phyloP scores from a whole-genome alignment of 495 filamentous ascomycete species.

The Lepraria neglecta region DNA sequence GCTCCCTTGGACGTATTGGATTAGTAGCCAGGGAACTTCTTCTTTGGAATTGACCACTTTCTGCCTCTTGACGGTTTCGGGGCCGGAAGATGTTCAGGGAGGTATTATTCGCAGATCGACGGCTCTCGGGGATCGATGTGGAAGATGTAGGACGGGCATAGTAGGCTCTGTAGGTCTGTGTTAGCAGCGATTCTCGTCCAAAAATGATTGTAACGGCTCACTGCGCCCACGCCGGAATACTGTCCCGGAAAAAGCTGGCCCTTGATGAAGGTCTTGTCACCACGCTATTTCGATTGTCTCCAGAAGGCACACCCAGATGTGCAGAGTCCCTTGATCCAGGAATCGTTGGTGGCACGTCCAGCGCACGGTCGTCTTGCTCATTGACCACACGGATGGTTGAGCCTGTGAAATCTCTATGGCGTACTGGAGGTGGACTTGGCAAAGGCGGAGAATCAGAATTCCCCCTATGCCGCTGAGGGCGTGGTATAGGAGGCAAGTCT shows the following conservation, averaged over 20 bases:
- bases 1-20: slow-evolving; percentile 20
- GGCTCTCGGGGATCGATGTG: slow-evolving; percentile 14
- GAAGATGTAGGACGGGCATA: slow-evolving; percentile 34
- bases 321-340: slow-evolving; percentile 34
- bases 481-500: slow-evolving; percentile 14
- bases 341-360: slow-evolving; percentile 35
- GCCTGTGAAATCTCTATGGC: slow-evolving; percentile 34
- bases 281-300: slow-evolving; percentile 36
- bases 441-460: not conserved
- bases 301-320: slow-evolving; percentile 36
- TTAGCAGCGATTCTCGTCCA: slow-evolving; percentile 8
- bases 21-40: slow-evolving; percentile 21
- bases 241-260: slow-evolving; percentile 46
- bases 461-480: not conserved
- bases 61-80: slow-evolving; percentile 42
- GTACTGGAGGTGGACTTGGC: slow-evolving; percentile 25
- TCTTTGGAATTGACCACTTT: slow-evolving; percentile 24
- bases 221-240: slow-evolving; percentile 61
- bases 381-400: slow-evolving; percentile 46
- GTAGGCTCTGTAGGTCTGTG: slow-evolving; percentile 31
- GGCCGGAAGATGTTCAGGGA: slow-evolving; percentile 47
- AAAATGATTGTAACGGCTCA: slow-evolving; percentile 26
- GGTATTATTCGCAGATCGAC: slow-evolving; percentile 37
- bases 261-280: slow-evolving; percentile 41
- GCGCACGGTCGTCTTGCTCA: slow-evolving; percentile 38